These are phyloP conservation scores for Cercospora janseana DNA, from an alignment of 2,329 filamentous ascomycete species.

Conservation along the genomic window DNA sequence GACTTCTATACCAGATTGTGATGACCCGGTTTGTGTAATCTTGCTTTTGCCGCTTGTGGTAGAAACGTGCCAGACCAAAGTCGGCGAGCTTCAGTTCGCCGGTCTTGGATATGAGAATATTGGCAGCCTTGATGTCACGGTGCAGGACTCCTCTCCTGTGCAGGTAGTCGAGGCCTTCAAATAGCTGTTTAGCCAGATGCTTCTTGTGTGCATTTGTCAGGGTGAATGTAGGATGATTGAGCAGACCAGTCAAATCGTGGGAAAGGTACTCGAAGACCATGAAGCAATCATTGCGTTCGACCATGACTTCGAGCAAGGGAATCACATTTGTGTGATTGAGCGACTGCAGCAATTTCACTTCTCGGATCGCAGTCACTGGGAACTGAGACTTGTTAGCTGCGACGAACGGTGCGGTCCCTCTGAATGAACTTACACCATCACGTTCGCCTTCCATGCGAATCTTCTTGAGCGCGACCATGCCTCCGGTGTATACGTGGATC, in stretches of 20 bases:
- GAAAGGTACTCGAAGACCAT: conserved; percentile 99
- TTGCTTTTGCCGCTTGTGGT: conserved; percentile 83
- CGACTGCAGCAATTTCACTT: conserved; percentile 89
- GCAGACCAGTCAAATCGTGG: conserved; percentile 88
- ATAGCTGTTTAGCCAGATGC: conserved; percentile 86
- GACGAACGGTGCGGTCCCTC: not conserved
- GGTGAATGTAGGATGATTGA: conserved; percentile 91
- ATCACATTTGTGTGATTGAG: conserved; percentile 81
- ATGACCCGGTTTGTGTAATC: conserved; percentile 99
- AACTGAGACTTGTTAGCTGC: conserved; percentile 51
- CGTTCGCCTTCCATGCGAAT: conserved; percentile 92
- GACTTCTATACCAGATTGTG: conserved; percentile 95
- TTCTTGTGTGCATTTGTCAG: conserved; percentile 86
- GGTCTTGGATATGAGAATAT: conserved; percentile 88
- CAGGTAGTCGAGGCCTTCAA: conserved; percentile 89
- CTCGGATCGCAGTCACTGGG: conserved; percentile 83
- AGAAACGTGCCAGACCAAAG: conserved; percentile 94
- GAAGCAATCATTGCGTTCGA: conserved; percentile 96
- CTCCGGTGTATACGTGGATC: conserved; percentile 86
- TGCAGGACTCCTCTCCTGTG: conserved; percentile 92
- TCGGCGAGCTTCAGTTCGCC: conserved; percentile 91
- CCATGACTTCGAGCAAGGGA: conserved; percentile 87
- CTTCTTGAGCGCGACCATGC: conserved; percentile 79
- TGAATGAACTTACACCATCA: conserved; percentile 59
- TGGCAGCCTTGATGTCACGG: conserved; percentile 96